Base-by-base conservation (phyloP, 768 basidiomycete species). In the Kwoniella bestiolae region DNA sequence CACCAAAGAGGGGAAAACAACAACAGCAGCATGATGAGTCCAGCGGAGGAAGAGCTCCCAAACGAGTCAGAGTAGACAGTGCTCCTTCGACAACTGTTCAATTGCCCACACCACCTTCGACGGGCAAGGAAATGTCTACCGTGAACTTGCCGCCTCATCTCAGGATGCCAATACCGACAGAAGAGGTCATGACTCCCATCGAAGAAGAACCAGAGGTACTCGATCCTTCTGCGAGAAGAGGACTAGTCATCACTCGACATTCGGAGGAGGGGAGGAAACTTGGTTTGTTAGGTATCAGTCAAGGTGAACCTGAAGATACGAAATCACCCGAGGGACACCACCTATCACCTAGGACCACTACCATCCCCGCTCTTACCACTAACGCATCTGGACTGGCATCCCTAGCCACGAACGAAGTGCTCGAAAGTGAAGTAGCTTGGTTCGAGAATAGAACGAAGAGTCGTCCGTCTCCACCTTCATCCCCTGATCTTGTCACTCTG, bases 351-450 rank as follows among this genome's bases (percentile, higher is more conserved):
- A 46, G 76, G 32, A 68, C 65, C 3, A 63, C 57, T 8, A 55
- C 68, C 16, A 65, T 73, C 7, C 72, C 74, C 2, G 64, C 72
- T 14, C 26, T 78, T 12, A 56, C 64, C 8, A 74, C 69, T 8
- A 61, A 66, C 34, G 70, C 41, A 5, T 47, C 60, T 8, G 76
- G 76, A 16, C 7, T 60, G n/a, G 76, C 76, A 5, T 34, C 58
- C 2, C 26, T 78, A 23, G 47, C 70, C 0, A 73, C 74, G 1
- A 58, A 70, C 21, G 56, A 71, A 28, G 72, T 78, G 28, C 66
- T 78, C 9, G 65, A 75, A 52, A 72, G 67, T 34, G 76, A 78
- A 34, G 47, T 73, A 7, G 70, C 70, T 26, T 78, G 76, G 76
- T 66, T 78, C 7, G 69, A 74, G 55, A 63, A 71, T 52, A 49